A percentile compares a stretch with the other conserved stretches of the same genome.
phyloP scores from a whole-genome alignment of 2,329 filamentous ascomycete genomes.

The Aquanectria penicillioides region DNA sequence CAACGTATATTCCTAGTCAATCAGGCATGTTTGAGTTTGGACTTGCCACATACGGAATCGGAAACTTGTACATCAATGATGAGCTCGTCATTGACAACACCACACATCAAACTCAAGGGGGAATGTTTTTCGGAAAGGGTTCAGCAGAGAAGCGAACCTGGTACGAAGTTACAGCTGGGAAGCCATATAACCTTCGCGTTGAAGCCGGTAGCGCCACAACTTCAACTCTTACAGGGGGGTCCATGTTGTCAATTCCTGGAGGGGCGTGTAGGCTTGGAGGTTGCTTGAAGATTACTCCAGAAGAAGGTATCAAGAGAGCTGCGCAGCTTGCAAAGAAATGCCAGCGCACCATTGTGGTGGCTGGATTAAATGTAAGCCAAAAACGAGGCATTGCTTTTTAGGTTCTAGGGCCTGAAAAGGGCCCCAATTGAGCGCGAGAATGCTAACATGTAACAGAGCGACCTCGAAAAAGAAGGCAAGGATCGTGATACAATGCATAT shows the following conservation, averaged over 20 bases:
- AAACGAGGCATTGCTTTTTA: too few species aligned
- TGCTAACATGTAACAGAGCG: too few species aligned
- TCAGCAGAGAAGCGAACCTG: constrained; percentile 43
- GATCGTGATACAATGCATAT: constrained; percentile 25
- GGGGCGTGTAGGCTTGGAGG: constrained; percentile 32
- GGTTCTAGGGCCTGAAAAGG: too few species aligned
- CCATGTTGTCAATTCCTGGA: constrained; percentile 24
- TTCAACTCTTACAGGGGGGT: constrained; percentile 15
- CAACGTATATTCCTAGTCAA: constrained; percentile 28
- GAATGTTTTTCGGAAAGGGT: constrained; percentile 49
- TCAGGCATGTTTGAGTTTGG: constrained; percentile 44
- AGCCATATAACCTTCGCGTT: constrained; percentile 22
- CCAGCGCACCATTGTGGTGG: constrained; percentile 17
- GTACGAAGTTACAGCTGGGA: constrained; percentile 5
- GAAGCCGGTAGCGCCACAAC: constrained; percentile 25
- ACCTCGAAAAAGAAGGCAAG: constrained; percentile 27
- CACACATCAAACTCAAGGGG: constrained; percentile 42
- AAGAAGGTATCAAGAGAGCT: constrained; percentile 15
- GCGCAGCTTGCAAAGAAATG: constrained; percentile 11
- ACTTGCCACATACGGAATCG: constrained; percentile 44
- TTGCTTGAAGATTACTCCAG: constrained; percentile 16
- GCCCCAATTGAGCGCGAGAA: too few species aligned
- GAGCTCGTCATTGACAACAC: constrained; percentile 45
- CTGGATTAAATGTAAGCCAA: constrained; percentile 26
- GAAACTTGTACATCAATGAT: constrained; percentile 46